Evolutionary conservation across 75 land plant species (phyloP), one percentile per base, ranked within the genome.

Genomic region (Selaginella moellendorffii): DNA sequence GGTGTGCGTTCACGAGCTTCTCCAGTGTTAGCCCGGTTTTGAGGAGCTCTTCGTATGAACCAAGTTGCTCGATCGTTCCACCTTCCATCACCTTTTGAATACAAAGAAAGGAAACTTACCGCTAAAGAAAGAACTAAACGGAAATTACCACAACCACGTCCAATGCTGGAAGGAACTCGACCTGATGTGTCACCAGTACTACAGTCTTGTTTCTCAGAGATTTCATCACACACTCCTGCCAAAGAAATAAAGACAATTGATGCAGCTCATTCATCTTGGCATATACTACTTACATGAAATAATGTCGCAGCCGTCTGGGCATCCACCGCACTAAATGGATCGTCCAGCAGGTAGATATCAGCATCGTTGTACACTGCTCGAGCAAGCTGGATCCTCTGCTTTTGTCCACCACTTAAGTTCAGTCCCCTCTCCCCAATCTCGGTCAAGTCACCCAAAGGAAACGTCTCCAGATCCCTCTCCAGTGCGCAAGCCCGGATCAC

Each of bases 381-480:
- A 46, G 51, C 51, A 46, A 46, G 51, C 18, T 46, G 51, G 18
- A 46, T 46, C 51, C 51, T 46, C 18, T 46, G 51, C 51, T 46
- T 46, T 46, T 46, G 51, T 46, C 51, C 51, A 46, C 51, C 51
- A 46, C 51, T 46, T 18, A 46, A 10, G 51, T 46, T 46, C 51
- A 46, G 51, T 10, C 51, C 51, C 51, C 51, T 46, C 18, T 46
- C 51, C 18, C 51, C 51, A 46, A 46, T 46, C 18, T 46, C 51
- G 14, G 51, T 46, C 51, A 46, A 18, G 18, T 46, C 51, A 18
- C 51, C 51, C 10, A 10, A 18, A 10, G 51, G 51, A 46, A 46
- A 46, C 14, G 10, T 46, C 14, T 46, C 51, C 10, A 46, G 10
- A 46, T 46, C 51, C 18, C 18, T 10, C 14, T 10, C 51, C 10